A percentile compares a stretch with the other conserved stretches of the same genome.
These are phyloP conservation scores for Oryza glumipatula DNA, from an alignment of 176 grass and related monocot genomes.

Conservation along the genomic window DNA sequence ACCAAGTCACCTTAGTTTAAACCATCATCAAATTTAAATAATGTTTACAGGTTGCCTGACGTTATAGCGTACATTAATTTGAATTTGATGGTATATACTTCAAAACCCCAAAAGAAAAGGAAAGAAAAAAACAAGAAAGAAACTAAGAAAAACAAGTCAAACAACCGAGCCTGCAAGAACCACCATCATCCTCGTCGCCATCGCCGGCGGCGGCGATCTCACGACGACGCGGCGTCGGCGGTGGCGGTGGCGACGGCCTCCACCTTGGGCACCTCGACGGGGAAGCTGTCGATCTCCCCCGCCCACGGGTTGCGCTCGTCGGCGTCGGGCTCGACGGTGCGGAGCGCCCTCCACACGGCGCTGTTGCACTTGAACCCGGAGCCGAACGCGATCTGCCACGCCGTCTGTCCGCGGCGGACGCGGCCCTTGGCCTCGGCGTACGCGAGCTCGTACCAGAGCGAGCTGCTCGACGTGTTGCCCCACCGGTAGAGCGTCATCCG, in stretches of 20 bases:
- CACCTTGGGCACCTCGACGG: constrained; percentile 76
- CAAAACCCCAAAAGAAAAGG: too few relatives aligned
- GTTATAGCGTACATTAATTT: background rate
- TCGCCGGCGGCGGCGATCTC: background rate
- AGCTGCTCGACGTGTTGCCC: constrained; percentile 67
- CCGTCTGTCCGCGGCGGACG: constrained; percentile 30
- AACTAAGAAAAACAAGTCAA: background rate
- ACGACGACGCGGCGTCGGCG: background rate
- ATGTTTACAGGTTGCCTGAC: constrained; percentile 11
- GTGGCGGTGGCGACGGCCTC: constrained; percentile 41
- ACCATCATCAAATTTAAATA: constrained; percentile 16
- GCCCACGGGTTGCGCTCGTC: constrained; percentile 53
- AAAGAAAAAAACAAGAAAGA: background rate
- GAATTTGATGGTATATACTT: background rate
- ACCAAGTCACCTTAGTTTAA: constrained; percentile 26
- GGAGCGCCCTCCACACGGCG: constrained; percentile 74
- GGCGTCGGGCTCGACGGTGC: constrained; percentile 45
- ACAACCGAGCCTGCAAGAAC: background rate
- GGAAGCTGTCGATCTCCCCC: constrained; percentile 65
- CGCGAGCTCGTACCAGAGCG: constrained; percentile 61
- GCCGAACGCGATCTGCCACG: constrained; percentile 65
- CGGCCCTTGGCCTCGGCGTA: constrained; percentile 68
- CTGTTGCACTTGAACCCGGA: constrained; percentile 88
- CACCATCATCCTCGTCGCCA: background rate
- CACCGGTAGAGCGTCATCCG: constrained; percentile 63